Conservation (phyloP, 225 moss, liverwort and hornwort species). For the Pseudoscleropodium purum region DNA sequence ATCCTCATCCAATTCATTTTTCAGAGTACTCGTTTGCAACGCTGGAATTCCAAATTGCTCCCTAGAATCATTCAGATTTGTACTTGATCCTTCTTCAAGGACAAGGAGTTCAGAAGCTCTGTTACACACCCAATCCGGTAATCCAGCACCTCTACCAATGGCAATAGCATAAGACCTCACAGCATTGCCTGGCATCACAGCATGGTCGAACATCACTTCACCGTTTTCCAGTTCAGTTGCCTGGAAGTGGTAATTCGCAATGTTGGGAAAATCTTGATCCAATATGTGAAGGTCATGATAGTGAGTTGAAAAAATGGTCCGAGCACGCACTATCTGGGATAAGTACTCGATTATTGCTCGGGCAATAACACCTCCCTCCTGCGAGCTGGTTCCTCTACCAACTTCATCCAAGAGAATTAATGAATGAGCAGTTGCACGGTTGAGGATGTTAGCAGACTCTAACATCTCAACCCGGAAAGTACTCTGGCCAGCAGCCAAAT, state of each 20-base stretch:
- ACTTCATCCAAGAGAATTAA: slow-evolving; percentile 64
- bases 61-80: not conserved
- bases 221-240: slow-evolving; percentile 51
- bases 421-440: slow-evolving; percentile 54
- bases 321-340: slow-evolving; percentile 51
- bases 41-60: not conserved
- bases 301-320: slow-evolving; percentile 64
- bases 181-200: slow-evolving; percentile 59
- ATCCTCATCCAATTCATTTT: not conserved
- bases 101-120: slow-evolving; percentile 59
- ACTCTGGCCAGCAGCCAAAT: slow-evolving; percentile 68
- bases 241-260: slow-evolving; percentile 59
- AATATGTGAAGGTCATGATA: slow-evolving; percentile 59
- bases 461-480: slow-evolving; percentile 65
- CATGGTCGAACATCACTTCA: slow-evolving; percentile 52
- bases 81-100: slow-evolving; percentile 12
- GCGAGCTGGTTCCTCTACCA: slow-evolving; percentile 60
- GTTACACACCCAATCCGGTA: slow-evolving; percentile 63
- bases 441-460: slow-evolving; percentile 58
- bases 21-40: not conserved
- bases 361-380: slow-evolving; percentile 58
- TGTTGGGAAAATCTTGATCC: slow-evolving; percentile 46
- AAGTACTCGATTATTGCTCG: slow-evolving; percentile 65
- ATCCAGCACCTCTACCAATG: slow-evolving; percentile 54
- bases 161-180: slow-evolving; percentile 55